Base-by-base conservation (phyloP, 305 asterid genomes). In the Fraxinus floribunda region DNA sequence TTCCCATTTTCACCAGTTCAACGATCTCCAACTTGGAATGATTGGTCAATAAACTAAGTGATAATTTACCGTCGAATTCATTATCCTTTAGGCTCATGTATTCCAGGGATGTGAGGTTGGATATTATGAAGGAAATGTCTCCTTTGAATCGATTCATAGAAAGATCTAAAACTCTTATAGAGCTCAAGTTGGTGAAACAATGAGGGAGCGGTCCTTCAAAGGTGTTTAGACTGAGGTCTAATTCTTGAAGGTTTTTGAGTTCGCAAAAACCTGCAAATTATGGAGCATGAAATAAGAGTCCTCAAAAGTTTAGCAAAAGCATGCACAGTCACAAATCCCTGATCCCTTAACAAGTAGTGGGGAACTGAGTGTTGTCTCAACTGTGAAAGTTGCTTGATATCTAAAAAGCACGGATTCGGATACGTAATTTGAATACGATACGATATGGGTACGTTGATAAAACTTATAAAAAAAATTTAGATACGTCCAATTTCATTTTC, bases 11-110 rank as follows among this genome's bases (percentile, higher is more conserved):
- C 41, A 15, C 34, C 26, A 78, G 20, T 52, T 78, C 75, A 18
- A 78, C 22, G 11, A 52, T 22, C 30, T 32, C 72, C 62, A 79
- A 24, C 16, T 79, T 11, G 4, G 82, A 79, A 62, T 79, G 82
- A n/a, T 79, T 79, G 41, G 64, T 9, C 7, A 79, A 41, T 13
- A 18, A 39, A 7, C 32, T 38, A 16, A 79, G 49, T 18, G 76
- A 64, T 8, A 32, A 18, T 57, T 57, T 57, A 34, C 72, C 81
- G n/a, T 78, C 35, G 9, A 78, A 78, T n/a, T 78, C 30, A 26
- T 77, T 77, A 55, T 5, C 22, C 8, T 49, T 55, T 26, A 66
- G 35, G 74, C 15, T 66, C 4, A 66, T 24, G 36, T 66, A 26
- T 66, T 24, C 20, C n/a, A 24, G 18, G 38, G 74, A 46, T 55